Conservation (phyloP, 495 filamentous ascomycete genomes). For the Xanthoparmelia taractica region DNA sequence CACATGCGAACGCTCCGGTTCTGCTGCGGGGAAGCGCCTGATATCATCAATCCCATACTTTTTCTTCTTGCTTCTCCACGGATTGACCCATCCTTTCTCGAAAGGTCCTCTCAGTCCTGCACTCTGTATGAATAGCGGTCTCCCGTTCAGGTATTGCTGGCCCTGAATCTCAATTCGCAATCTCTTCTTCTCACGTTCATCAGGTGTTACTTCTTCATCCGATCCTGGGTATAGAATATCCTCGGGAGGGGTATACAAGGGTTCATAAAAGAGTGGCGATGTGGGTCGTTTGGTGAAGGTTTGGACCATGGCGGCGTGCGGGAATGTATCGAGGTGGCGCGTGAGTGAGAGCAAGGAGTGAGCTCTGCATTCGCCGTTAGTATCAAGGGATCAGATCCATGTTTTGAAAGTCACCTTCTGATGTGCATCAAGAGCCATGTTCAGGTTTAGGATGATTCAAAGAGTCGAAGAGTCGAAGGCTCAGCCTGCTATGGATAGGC, state of each 20-base stretch:
- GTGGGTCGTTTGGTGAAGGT: conserved; percentile 11
- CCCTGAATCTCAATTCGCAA: conserved; percentile 52
- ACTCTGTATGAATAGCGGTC: conserved; percentile 51
- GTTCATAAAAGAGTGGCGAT: conserved; percentile 20
- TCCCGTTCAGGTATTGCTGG: conserved; percentile 50
- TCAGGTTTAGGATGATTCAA: not conserved
- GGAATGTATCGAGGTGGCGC: not conserved
- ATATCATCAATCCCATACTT: conserved; percentile 3
- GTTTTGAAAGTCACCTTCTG: not conserved
- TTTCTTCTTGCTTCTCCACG: conserved; percentile 41
- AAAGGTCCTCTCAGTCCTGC: conserved; percentile 58
- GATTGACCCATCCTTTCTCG: conserved; percentile 55
- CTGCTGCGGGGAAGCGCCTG: not conserved
- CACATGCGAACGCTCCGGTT: not conserved
- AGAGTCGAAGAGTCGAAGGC: not conserved
- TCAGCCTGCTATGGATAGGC: not conserved
- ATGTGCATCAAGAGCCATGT: conserved; percentile 2
- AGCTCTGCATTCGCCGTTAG: conserved; percentile 10
- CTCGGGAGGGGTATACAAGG: conserved; percentile 13
- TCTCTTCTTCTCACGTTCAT: conserved; percentile 42
- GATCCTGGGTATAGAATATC: conserved; percentile 38
- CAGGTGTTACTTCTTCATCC: conserved; percentile 50
- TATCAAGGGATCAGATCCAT: not conserved
- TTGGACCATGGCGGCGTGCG: conserved; percentile 6
- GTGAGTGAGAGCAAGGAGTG: conserved; percentile 6